Percentiles rank a stretch among this genome's conserved stretches.
Conservation (phyloP, 495 filamentous ascomycete genomes). For the Patellaria atrata region DNA sequence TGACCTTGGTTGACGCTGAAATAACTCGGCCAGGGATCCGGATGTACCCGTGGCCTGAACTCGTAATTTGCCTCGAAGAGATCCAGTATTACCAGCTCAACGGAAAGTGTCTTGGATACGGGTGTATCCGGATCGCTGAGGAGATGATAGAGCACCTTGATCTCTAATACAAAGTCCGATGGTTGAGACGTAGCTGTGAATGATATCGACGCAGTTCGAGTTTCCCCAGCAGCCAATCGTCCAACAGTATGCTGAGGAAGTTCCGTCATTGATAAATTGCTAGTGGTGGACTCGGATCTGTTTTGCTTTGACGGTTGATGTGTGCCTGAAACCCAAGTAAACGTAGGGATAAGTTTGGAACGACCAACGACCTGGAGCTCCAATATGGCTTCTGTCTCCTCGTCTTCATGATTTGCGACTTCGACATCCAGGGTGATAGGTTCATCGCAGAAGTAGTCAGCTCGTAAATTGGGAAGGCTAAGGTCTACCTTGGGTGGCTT, state of each 20-base stretch:
- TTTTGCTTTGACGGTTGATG: conserved; percentile 24
- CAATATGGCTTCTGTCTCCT: conserved; percentile 53
- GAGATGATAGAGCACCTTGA: conserved; percentile 63
- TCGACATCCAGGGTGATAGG: conserved; percentile 48
- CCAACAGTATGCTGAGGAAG: conserved; percentile 33
- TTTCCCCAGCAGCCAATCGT: conserved; percentile 29
- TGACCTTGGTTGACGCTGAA: conserved; percentile 41
- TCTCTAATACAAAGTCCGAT: conserved; percentile 50
- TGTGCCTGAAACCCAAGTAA: conserved; percentile 31
- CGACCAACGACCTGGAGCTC: conserved; percentile 52
- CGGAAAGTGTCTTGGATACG: conserved; percentile 53
- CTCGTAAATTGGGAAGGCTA: conserved; percentile 39
- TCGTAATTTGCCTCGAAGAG: conserved; percentile 86
- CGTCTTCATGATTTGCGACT: conserved; percentile 72
- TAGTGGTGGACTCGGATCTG: conserved; percentile 23
- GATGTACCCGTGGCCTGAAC: conserved; percentile 60
- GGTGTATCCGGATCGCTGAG: conserved; percentile 71
- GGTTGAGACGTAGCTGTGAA: conserved; percentile 36
- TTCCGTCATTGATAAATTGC: conserved; percentile 17
- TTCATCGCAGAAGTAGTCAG: conserved; percentile 78
- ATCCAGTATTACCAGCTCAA: conserved; percentile 54
- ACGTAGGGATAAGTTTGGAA: conserved; percentile 36
- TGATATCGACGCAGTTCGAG: conserved; percentile 32
- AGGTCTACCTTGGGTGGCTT: conserved; percentile 88
- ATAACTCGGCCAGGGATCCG: conserved; percentile 70